phyloP scores from a whole-genome alignment of 2,329 filamentous ascomycete species.

The Fonsecaea multimorphosa region DNA sequence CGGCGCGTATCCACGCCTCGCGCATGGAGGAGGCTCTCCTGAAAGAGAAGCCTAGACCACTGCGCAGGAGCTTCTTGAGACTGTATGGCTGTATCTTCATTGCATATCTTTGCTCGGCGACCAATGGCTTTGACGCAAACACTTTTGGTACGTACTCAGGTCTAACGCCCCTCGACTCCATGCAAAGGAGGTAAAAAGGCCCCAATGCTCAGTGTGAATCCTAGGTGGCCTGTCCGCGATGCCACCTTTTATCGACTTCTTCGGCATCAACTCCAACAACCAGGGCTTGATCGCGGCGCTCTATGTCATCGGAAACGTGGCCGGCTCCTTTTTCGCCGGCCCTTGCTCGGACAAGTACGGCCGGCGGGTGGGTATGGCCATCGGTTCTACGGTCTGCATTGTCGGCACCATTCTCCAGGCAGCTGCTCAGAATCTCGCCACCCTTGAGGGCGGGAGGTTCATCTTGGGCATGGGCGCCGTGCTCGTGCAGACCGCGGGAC shows the following conservation, averaged over 20 bases:
- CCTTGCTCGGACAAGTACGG: slow-evolving; percentile 47
- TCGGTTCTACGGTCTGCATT: slow-evolving; percentile 45
- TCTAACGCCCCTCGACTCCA: no score
- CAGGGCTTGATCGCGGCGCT: slow-evolving; percentile 9
- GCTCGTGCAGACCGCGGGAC: slow-evolving; percentile 51
- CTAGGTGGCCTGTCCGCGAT: slow-evolving; percentile 18
- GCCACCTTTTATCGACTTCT: slow-evolving; percentile 16
- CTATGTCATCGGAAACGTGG: slow-evolving; percentile 13
- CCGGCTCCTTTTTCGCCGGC: slow-evolving; percentile 42
- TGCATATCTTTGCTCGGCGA: slow-evolving; percentile 17
- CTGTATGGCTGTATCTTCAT: slow-evolving; percentile 18
- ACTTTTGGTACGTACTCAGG: slow-evolving; percentile 17
- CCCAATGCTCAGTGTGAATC: neutral
- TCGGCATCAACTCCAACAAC: slow-evolving; percentile 16
- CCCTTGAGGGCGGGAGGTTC: slow-evolving; percentile 57
- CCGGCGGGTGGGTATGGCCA: slow-evolving; percentile 42
- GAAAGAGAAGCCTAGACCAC: slow-evolving; percentile 11
- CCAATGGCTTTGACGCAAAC: slow-evolving; percentile 21
- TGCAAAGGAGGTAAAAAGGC: neutral
- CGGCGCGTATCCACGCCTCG: slow-evolving; percentile 12
- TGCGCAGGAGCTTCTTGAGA: slow-evolving; percentile 18
- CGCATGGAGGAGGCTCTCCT: slow-evolving; percentile 18
- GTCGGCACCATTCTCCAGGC: slow-evolving; percentile 46
- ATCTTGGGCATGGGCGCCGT: slow-evolving; percentile 50
- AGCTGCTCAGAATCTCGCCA: slow-evolving; percentile 43